A percentile compares a stretch with the other conserved stretches of the same genome.
These are phyloP conservation scores for Arthrobotrys megalospora DNA, from an alignment of 2,329 filamentous ascomycete genomes.

Conservation along the genomic window DNA sequence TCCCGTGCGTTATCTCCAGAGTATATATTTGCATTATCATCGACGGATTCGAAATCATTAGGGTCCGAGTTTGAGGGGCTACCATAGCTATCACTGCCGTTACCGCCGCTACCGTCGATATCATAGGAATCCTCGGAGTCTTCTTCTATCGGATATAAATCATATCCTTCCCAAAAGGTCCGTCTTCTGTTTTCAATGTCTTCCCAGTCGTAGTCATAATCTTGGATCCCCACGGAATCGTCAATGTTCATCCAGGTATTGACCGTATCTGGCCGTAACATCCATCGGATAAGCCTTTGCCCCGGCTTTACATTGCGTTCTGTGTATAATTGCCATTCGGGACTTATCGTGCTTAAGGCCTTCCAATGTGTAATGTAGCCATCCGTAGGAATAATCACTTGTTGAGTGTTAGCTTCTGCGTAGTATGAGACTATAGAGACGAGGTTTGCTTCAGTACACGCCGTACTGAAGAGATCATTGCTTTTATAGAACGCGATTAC, in stretches of 20 bases:
- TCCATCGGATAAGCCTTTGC: not conserved
- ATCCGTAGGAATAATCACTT: constrained; percentile 14
- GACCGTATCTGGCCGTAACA: not conserved
- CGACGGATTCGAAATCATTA: not conserved
- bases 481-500: constrained; percentile 26
- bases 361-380: constrained; percentile 29
- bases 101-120: not conserved
- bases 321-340: not conserved
- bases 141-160: not conserved
- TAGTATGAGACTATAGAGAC: constrained; percentile 4
- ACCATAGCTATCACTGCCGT: not conserved
- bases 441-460: constrained; percentile 26
- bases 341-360: not conserved
- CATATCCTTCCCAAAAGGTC: not conserved
- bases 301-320: not conserved
- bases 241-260: not conserved
- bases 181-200: not conserved
- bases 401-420: constrained; percentile 7
- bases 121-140: not conserved
- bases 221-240: constrained; percentile 4
- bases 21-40: not conserved
- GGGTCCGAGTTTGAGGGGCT: not conserved
- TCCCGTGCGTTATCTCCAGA: not conserved
- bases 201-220: constrained; percentile 30
- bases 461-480: constrained; percentile 16